Base-by-base conservation (phyloP, 331 rosid species). In the Acacia concinna region DNA sequence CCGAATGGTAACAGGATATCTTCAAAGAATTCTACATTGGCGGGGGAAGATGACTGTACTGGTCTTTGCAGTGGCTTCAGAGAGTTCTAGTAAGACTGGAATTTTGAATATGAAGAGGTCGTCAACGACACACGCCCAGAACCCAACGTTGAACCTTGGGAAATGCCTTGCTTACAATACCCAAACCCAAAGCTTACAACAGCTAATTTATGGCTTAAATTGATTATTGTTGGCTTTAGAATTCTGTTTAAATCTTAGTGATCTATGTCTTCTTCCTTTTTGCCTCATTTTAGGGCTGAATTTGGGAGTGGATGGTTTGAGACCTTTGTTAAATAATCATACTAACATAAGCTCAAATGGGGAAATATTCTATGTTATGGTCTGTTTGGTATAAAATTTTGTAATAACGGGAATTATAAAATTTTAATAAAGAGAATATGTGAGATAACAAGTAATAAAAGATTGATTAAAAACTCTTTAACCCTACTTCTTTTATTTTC, bases 281-380 rank as follows among this genome's bases (percentile, higher is more conserved):
- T 77, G 68, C 66, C 59, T 38, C 74, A 31, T 64, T 79, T 41
- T 78, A 96, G 99, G 95, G 97, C 71, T 80, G 99, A 90, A 79
- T 96, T 97, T 35, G 99, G 98, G 71, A 96, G 98, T 88, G 98
- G 99, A 65, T 96, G 99, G 98, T 93, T 96, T 71, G 99, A 96
- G 97, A 96, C 98, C 1, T 87, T 87, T 96, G 79, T 79, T 96
- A 63, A 96, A 96, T 73, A 96, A 89, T 77, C 98, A 96, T 78
- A 86, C 91, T 75, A 93, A 93, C 81, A 89, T 96, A 78, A 96
- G 98, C 83, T 96, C 99, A 27, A 96, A 96, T 52, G 95, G 98
- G 78, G 98, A 96, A 81, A 86, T 96, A 71, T 96, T 96, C 84
- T 93, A 97, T n/a, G 91, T 90, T 72, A n/a, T n/a, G n/a, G n/a